Evolutionary conservation across 177 flowering plant species (phyloP), one percentile per base, ranked within the genome.

Genomic region (Vitis hybrid): DNA sequence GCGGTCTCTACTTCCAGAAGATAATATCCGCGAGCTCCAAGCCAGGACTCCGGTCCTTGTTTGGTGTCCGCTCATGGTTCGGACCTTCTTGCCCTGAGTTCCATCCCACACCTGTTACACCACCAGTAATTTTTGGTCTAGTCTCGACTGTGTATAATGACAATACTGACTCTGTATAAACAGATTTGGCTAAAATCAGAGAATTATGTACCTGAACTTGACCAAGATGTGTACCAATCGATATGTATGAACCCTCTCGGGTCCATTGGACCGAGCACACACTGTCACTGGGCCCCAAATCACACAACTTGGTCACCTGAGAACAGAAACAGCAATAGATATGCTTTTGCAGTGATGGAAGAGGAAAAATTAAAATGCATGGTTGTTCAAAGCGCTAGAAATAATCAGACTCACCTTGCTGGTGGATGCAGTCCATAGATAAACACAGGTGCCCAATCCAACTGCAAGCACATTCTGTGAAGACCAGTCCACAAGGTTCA

Each of bases 401-500:
- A 35, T 18, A 9, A 9, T 1, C 60, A 66, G 58, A 50, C 80
- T 78, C 56, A 90, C 99, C 82, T 90, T 96, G 84, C 97, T 87
- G 70, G 82, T 90, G 48, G 99, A 84, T 67, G 99, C 98, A 77
- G 87, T 93, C 99, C 99, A 96, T 17, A 96, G 79, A 79, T 94
- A 96, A 68, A 93, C 98, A 80, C 95, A 91, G 54, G 97, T 92
- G 3, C 99, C 98, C 78, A 96, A 73, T 65, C 98, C 99, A 72
- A 96, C 99, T 1, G 99, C 99, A 56, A 96, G 97, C 17, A 92
- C 89, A 77, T 96, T 94, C 76, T 96, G 99, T 4, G 97, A 92
- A 6, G 98, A 93, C 99, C 99, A 94, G 67, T 96, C 99, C 14
- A 96, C 99, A 13, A 96, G 85, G 84, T 96, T 96, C 80, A 96